A percentile compares a stretch with the other conserved stretches of the same genome.
phyloP scores from a whole-genome alignment of 495 filamentous ascomycete species.

The Podospora appendiculata region DNA sequence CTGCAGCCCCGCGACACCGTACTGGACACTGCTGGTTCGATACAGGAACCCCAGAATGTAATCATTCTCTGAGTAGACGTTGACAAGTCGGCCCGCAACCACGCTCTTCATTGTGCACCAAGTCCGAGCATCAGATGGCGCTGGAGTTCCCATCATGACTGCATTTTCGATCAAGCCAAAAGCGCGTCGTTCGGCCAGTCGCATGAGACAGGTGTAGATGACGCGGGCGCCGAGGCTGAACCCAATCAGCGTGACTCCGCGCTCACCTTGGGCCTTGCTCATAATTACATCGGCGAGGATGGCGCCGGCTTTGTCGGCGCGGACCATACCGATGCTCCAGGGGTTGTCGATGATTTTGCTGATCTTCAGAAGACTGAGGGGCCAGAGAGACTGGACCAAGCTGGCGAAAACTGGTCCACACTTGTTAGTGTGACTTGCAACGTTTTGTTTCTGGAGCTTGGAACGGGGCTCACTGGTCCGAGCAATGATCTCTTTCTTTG shows the following conservation, averaged over 20 bases:
- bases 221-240: constrained; percentile 88
- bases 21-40: constrained; percentile 44
- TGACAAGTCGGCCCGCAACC: constrained; percentile 48
- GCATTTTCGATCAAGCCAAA: constrained; percentile 85
- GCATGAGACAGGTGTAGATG: constrained; percentile 75
- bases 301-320: constrained; percentile 79
- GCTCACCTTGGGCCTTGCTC: constrained; percentile 80
- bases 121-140: constrained; percentile 47
- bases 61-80: constrained; percentile 53
- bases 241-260: constrained; percentile 79
- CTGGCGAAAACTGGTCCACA: constrained; percentile 56
- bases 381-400: constrained; percentile 65
- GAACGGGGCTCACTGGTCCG: constrained; percentile 29
- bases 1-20: constrained; percentile 52
- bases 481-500: constrained; percentile 64
- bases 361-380: constrained; percentile 68
- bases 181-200: constrained; percentile 64
- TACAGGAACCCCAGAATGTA: constrained; percentile 55
- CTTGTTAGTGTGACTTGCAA: constrained; percentile 29
- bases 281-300: constrained; percentile 84
- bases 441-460: not conserved
- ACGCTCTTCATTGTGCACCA: constrained; percentile 51
- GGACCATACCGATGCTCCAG: constrained; percentile 72
- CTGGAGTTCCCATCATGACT: constrained; percentile 75
- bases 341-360: constrained; percentile 81